Evolutionary conservation across 441 rosid species (phyloP).

Genomic region (Metrosideros polymorpha): DNA sequence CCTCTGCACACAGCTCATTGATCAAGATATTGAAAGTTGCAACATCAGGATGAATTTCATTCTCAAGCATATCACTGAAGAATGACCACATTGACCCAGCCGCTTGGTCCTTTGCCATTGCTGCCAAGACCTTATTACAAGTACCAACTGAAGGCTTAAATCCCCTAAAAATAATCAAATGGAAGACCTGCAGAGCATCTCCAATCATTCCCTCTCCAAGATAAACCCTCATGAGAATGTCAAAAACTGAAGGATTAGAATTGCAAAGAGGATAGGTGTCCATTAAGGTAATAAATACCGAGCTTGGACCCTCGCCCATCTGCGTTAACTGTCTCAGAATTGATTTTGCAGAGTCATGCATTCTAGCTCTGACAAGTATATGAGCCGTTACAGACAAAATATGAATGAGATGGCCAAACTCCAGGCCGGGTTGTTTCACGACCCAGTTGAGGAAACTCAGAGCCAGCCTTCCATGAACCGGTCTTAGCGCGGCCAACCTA

Average conservation of each 20-base stretch:
- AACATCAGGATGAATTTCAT: slow-evolving; percentile 63
- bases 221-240: slow-evolving; percentile 64
- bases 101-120: slow-evolving; percentile 36
- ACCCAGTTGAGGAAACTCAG: slow-evolving; percentile 71
- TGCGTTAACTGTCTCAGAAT: slow-evolving; percentile 43
- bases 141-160: slow-evolving; percentile 63
- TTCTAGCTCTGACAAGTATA: slow-evolving; percentile 71
- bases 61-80: slow-evolving; percentile 60
- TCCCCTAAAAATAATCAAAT: slow-evolving; percentile 50
- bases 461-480: slow-evolving; percentile 83
- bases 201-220: slow-evolving; percentile 43
- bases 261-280: slow-evolving; percentile 64
- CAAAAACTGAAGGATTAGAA: slow-evolving; percentile 86
- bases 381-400: slow-evolving; percentile 53
- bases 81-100: slow-evolving; percentile 51
- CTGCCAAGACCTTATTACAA: slow-evolving; percentile 56
- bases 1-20: slow-evolving; percentile 53
- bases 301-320: slow-evolving; percentile 31
- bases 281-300: slow-evolving; percentile 66
- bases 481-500: slow-evolving; percentile 50
- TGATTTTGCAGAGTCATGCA: slow-evolving; percentile 55
- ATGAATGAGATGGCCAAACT: slow-evolving; percentile 43
- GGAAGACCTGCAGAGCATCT: slow-evolving; percentile 51
- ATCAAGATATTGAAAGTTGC: slow-evolving; percentile 83
- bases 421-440: slow-evolving; percentile 54